These are phyloP conservation scores for Starmerella kuoi DNA, from an alignment of 805 yeast genomes.

Conservation along the genomic window DNA sequence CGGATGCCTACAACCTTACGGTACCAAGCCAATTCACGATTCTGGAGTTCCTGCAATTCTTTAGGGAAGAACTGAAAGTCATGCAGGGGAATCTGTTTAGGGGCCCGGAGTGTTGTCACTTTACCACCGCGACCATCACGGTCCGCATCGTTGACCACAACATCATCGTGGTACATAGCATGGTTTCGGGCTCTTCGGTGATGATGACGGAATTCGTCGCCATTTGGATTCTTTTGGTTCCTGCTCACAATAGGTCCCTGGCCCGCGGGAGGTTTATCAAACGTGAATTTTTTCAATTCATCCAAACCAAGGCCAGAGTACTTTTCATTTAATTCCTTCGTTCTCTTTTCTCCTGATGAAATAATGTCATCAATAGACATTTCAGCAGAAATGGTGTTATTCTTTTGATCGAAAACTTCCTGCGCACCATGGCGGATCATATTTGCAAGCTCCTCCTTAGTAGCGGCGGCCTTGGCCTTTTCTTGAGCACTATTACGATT, in stretches of 20 bases:
- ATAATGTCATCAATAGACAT: constrained; percentile 60
- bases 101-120: constrained; percentile 53
- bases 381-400: constrained; percentile 34
- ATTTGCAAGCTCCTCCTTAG: constrained; percentile 72
- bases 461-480: constrained; percentile 26
- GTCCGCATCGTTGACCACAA: constrained; percentile 35
- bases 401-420: constrained; percentile 52
- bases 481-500: constrained; percentile 37
- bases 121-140: constrained; percentile 66
- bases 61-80: constrained; percentile 84
- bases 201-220: constrained; percentile 30
- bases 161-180: constrained; percentile 67
- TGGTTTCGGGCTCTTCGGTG: constrained; percentile 33
- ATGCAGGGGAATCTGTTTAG: constrained; percentile 64
- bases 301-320: constrained; percentile 80
- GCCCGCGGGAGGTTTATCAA: constrained; percentile 37
- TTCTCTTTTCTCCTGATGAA: constrained; percentile 67
- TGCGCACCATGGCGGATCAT: constrained; percentile 98
- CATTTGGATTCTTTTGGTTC: constrained; percentile 14
- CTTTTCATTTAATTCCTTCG: constrained; percentile 64
- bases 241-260: constrained; percentile 10
- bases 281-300: constrained; percentile 83
- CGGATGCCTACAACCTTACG: constrained; percentile 54
- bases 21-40: constrained; percentile 65
- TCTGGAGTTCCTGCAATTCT: constrained; percentile 59